phyloP scores from a whole-genome alignment of 306 rosid species.

The Boehmeria nivea region DNA sequence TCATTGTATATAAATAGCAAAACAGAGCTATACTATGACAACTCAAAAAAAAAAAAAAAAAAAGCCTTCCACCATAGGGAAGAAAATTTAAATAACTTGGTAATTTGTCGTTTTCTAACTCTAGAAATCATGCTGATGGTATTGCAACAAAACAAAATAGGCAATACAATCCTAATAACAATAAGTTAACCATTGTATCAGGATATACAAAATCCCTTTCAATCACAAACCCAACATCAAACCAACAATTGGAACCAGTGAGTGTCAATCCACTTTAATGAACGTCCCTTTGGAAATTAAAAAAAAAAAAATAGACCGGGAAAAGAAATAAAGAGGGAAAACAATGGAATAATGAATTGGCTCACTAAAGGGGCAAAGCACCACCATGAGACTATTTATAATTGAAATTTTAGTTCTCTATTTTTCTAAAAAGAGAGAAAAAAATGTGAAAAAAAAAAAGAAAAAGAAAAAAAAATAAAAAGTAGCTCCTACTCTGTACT shows the following conservation, averaged over 20 bases:
- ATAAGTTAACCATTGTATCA: too few species aligned
- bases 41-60: too few species aligned
- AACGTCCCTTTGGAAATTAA: conserved; percentile 13
- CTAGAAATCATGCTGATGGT: too few species aligned
- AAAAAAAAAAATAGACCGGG: background rate
- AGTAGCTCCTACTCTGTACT: conserved; percentile 40
- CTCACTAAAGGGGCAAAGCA: conserved; percentile 33
- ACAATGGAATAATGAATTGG: conserved; percentile 22
- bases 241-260: conserved; percentile 4
- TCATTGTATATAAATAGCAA: too few species aligned
- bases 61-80: too few species aligned
- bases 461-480: background rate
- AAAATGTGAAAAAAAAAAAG: background rate
- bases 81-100: background rate
- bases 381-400: conserved; percentile 35
- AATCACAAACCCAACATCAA: conserved; percentile 13
- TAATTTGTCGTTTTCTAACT: too few species aligned
- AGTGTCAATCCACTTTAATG: conserved; percentile 15
- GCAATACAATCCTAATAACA: too few species aligned
- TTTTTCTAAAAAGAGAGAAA: conserved; percentile 7
- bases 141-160: background rate
- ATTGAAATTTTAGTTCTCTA: conserved; percentile 19
- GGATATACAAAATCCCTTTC: conserved; percentile 10
- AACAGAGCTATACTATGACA: too few species aligned
- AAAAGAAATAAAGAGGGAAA: background rate